A percentile compares a stretch with the other conserved stretches of the same genome.
These are phyloP conservation scores for Tetrapyrgos nigripes DNA, from an alignment of 1,284 basidiomycete species.

Conservation along the genomic window DNA sequence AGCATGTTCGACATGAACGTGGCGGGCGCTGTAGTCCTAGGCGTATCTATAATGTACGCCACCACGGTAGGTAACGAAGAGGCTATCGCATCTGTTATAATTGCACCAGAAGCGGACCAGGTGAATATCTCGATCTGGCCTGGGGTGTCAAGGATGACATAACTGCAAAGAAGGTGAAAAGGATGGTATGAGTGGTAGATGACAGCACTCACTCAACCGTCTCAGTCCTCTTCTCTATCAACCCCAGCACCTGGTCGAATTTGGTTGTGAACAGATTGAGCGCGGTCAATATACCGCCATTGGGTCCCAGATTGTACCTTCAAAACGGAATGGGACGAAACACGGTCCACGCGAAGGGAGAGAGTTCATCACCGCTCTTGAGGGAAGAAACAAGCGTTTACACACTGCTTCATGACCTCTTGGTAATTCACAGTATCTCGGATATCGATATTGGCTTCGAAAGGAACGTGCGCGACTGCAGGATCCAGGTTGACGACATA, in stretches of 20 bases:
- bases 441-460: constrained; percentile 97
- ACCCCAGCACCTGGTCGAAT: constrained; percentile 94
- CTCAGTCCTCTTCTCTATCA: constrained; percentile 91
- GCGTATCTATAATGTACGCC: constrained; percentile 98
- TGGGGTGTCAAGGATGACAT: constrained; percentile 96
- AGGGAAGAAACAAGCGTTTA: constrained; percentile 32
- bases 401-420: constrained; percentile 99
- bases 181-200: neutral
- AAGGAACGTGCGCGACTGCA: constrained; percentile 90
- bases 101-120: constrained; percentile 98
- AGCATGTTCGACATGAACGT: constrained; percentile 99
- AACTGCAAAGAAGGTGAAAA: constrained; percentile 50
- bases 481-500: constrained; percentile 99
- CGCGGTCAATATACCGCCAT: constrained; percentile 97
- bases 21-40: constrained; percentile 91
- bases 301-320: constrained; percentile 98
- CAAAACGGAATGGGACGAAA: constrained; percentile 18
- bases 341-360: constrained; percentile 6
- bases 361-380: constrained; percentile 23
- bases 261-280: constrained; percentile 99
- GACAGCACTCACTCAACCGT: constrained; percentile 79
- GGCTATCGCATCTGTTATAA: constrained; percentile 98
- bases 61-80: constrained; percentile 93
- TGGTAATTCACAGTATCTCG: constrained; percentile 97
- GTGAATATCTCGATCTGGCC: constrained; percentile 99